Evolutionary conservation across 495 filamentous ascomycete genomes (phyloP).

Genomic region (Neurospora terricola): DNA sequence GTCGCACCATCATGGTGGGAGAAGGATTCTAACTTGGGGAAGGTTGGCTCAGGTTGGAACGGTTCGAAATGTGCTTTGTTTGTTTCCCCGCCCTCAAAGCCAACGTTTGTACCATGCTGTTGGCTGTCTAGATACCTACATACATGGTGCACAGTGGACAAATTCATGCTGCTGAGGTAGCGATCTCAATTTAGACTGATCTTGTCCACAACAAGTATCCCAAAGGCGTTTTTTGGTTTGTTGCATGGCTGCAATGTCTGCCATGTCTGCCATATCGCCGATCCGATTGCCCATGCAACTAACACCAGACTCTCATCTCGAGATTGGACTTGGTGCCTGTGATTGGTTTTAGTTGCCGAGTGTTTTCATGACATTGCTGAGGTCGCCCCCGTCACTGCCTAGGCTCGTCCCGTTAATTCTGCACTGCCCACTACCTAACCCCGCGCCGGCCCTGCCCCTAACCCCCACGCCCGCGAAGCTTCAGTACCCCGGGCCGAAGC

Average conservation of each 20-base stretch:
- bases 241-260: background rate
- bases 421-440: background rate
- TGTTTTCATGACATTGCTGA: background rate
- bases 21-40: slow-evolving; percentile 41
- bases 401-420: background rate
- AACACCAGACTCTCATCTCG: background rate
- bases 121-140: background rate
- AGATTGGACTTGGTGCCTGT: background rate
- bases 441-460: background rate
- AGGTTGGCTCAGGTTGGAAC: background rate
- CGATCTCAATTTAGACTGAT: background rate
- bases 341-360: background rate
- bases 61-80: background rate
- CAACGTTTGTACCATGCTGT: background rate
- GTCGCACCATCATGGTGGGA: slow-evolving; percentile 51
- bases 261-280: background rate
- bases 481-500: background rate
- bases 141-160: background rate
- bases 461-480: background rate
- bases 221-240: background rate
- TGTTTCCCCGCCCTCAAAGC: background rate
- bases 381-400: background rate
- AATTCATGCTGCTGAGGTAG: background rate
- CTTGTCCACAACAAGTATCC: background rate
- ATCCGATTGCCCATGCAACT: background rate